These are phyloP conservation scores for Pleurostoma richardsiae DNA, from an alignment of 2,329 filamentous ascomycete genomes.

Conservation along the genomic window DNA sequence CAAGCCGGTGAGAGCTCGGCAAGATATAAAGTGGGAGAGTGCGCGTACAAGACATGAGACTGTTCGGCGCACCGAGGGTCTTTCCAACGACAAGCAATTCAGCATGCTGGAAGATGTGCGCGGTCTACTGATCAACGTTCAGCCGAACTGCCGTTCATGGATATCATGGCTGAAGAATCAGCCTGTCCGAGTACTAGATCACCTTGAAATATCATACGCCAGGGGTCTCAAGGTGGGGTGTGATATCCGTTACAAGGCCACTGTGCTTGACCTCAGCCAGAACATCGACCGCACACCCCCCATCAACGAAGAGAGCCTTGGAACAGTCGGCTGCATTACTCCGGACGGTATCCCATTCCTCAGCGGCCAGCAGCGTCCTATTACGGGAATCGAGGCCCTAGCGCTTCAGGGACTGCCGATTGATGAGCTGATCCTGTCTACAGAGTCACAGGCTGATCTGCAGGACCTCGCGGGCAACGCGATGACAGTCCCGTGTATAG, in stretches of 20 bases:
- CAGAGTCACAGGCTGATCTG: constrained; percentile 56
- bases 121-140: too few species aligned
- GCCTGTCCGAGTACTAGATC: constrained; percentile 58
- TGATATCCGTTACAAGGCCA: constrained; percentile 43
- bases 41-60: constrained; percentile 35
- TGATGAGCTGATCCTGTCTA: constrained; percentile 56
- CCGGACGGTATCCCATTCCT: constrained; percentile 58
- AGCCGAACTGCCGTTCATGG: too few species aligned
- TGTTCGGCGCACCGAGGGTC: constrained; percentile 39
- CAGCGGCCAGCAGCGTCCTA: constrained; percentile 52
- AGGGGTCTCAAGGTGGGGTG: constrained; percentile 40
- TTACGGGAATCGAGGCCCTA: constrained; percentile 60
- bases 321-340: constrained; percentile 63
- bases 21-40: constrained; percentile 40
- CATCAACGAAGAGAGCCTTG: constrained; percentile 24
- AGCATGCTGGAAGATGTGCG: too few species aligned
- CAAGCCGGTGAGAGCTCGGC: constrained; percentile 20
- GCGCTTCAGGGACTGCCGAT: constrained; percentile 65
- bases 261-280: constrained; percentile 62
- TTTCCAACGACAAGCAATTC: constrained; percentile 52
- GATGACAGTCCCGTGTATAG: constrained; percentile 48
- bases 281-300: constrained; percentile 61
- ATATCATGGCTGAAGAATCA: constrained; percentile 48
- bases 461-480: constrained; percentile 74
- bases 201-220: constrained; percentile 58